Evolutionary conservation across 164 flowering plant species (phyloP).

Genomic region (Stephania japonica): DNA sequence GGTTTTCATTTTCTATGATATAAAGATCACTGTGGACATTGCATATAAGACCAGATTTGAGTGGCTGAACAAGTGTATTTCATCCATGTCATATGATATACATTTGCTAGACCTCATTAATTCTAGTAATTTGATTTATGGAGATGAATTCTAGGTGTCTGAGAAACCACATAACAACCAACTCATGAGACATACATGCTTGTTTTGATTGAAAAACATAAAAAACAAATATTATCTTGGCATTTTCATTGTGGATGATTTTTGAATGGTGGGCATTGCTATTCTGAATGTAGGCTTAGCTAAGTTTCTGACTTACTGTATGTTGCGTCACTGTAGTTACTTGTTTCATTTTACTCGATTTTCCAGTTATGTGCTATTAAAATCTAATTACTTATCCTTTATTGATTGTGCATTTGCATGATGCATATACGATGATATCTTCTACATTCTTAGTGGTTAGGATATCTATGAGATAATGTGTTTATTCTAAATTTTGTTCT

Average conservation of each 20-base stretch:
- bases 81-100: neutral
- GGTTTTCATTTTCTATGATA: neutral
- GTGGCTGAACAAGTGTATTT: neutral
- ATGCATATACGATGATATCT: no score
- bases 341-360: neutral
- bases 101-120: neutral
- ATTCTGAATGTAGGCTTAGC: neutral
- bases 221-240: no score
- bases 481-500: no score
- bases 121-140: neutral
- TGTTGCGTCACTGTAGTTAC: neutral
- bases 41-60: neutral
- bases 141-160: neutral
- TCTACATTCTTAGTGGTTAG: no score
- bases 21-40: neutral
- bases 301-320: neutral
- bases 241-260: neutral
- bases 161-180: neutral
- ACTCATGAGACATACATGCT: no score
- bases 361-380: neutral
- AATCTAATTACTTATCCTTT: neutral
- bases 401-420: no score
- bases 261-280: neutral
- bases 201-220: no score
- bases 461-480: no score